phyloP scores from a whole-genome alignment of 2,329 filamentous ascomycete genomes.

The Calonectria henricotiae region DNA sequence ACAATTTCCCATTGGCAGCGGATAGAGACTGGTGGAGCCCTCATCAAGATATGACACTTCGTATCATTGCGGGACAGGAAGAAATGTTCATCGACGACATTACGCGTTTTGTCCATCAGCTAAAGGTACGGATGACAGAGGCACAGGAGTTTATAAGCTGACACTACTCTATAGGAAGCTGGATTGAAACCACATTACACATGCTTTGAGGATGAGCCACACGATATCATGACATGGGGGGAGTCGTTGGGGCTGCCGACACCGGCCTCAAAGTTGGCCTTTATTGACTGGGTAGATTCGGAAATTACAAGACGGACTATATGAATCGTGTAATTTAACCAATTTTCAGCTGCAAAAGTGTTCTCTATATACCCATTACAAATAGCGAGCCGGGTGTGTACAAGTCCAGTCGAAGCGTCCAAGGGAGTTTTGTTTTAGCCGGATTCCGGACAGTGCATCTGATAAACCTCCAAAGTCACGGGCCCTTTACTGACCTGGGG shows the following conservation, averaged over 20 bases:
- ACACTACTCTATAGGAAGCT: neutral
- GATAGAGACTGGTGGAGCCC: neutral
- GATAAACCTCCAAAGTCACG: too few species aligned
- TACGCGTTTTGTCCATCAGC: neutral
- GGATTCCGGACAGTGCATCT: too few species aligned
- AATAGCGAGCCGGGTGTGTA: too few species aligned
- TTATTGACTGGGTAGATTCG: neutral
- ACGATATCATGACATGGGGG: neutral
- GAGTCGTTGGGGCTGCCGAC: neutral
- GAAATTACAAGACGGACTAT: neutral
- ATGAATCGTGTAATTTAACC: too few species aligned
- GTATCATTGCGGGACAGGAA: neutral
- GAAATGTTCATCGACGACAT: neutral
- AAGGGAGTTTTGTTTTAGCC: too few species aligned
- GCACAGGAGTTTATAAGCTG: neutral
- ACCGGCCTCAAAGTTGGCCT: neutral
- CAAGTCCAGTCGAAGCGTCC: too few species aligned
- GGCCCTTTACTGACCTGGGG: too few species aligned
- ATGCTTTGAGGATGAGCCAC: constrained; percentile 1
- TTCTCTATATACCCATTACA: too few species aligned
- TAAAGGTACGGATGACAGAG: neutral
- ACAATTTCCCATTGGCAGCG: neutral
- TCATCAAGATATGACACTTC: neutral
- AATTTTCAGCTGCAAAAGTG: too few species aligned
- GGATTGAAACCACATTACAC: neutral